phyloP scores from a whole-genome alignment of 306 rosid species.

The Pterocarpus santalinus region DNA sequence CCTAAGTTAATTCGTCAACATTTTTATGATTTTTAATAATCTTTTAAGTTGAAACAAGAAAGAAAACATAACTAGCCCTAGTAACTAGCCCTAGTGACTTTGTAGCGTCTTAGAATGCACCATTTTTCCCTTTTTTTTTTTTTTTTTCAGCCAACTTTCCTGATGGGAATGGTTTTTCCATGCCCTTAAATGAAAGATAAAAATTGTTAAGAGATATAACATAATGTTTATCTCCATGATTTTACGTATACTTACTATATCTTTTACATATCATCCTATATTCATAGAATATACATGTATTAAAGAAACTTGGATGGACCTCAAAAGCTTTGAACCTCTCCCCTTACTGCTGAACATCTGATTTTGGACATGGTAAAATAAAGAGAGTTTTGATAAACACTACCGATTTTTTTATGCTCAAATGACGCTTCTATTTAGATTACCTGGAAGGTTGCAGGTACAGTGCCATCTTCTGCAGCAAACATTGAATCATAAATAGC shows the following conservation, averaged over 20 bases:
- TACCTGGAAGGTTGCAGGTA: conserved; percentile 98
- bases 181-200: too few relatives aligned
- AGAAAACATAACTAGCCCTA: too few relatives aligned
- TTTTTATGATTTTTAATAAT: too few relatives aligned
- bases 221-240: neutral
- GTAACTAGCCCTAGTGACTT: too few relatives aligned
- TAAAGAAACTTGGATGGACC: neutral
- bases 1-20: too few relatives aligned
- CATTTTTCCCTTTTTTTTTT: too few relatives aligned
- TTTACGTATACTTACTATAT: neutral
- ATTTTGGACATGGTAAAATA: neutral
- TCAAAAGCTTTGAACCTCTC: conserved; percentile 17
- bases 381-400: conserved; percentile 19
- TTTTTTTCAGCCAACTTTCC: too few relatives aligned
- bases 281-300: neutral
- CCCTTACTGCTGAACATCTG: neutral
- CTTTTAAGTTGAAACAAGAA: too few relatives aligned
- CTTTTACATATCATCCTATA: neutral
- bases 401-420: conserved; percentile 5
- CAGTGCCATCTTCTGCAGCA: conserved; percentile 87
- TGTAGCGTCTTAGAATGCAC: too few relatives aligned
- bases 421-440: conserved; percentile 31
- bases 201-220: neutral
- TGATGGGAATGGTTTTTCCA: too few relatives aligned
- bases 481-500: conserved; percentile 97